Conservation (phyloP, 345 rosid species). For the Gossypium bickii region DNA sequence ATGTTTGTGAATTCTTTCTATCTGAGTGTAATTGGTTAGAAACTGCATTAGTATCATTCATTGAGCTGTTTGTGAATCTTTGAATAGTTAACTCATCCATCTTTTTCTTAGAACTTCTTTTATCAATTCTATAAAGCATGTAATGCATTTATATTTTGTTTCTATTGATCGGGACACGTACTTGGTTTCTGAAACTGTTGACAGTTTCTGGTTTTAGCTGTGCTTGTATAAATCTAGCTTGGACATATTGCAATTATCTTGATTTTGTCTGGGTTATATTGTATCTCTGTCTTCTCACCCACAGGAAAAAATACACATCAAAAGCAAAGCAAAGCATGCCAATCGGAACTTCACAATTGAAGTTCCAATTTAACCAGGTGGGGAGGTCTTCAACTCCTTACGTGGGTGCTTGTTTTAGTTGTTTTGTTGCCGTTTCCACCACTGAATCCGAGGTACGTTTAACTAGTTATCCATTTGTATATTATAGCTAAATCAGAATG, state of each 20-base stretch:
- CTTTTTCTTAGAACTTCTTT: not conserved
- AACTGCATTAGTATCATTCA: not conserved
- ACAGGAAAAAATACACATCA: not conserved
- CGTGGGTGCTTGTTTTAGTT: not conserved
- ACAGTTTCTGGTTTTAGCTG: not conserved
- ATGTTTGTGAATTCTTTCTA: too few species aligned
- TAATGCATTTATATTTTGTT: not conserved
- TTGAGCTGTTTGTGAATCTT: constrained; percentile 2
- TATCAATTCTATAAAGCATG: not conserved
- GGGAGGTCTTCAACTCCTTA: not conserved
- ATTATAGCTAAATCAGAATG: not conserved
- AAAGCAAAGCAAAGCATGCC: too few species aligned
- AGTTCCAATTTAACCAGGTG: not conserved
- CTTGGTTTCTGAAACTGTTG: not conserved
- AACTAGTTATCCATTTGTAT: not conserved
- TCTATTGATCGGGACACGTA: not conserved
- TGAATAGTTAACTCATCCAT: not conserved
- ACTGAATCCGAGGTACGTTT: not conserved
- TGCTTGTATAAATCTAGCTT: not conserved
- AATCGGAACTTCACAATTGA: not conserved
- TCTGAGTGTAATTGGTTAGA: not conserved
- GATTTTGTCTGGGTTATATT: not conserved
- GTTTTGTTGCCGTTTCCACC: not conserved
- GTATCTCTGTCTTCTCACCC: not conserved
- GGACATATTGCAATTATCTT: not conserved